Base-by-base conservation (phyloP, 2,329 filamentous ascomycete species). In the Colletotrichum aenigma region DNA sequence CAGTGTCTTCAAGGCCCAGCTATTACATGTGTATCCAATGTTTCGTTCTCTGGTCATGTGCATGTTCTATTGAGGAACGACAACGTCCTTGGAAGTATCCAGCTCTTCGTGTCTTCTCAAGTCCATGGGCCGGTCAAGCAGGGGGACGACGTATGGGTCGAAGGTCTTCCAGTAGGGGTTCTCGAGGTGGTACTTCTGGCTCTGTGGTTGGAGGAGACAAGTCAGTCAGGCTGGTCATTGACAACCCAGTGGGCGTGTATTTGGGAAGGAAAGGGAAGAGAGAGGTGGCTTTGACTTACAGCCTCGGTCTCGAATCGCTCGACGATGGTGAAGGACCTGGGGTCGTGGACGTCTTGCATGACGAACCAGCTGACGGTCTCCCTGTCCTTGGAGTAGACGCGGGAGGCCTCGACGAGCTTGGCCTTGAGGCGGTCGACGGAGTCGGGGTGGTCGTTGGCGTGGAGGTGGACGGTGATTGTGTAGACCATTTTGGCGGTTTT, bases 161-260 rank as follows among this genome's bases (percentile, higher is more conserved):
- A 95, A 95, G 1, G 93, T 94, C 86, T 94, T 90, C 92, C 92
- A 94, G 87, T 94, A 94, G 0, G 93, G 93, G 84, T 94, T 94
- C 80, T 90, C 89, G 21, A 93, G 87, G 81, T 93, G 91, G 80
- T 92, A 92, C 78, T 91, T 89, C 82, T 93, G 91, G 80, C 86
- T 89, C 85, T 89, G 78, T 5, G 38, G n/a, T 38, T 10, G 65
- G 18, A 61, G 3, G 30, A 15, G 13, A n/a, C 8, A 16, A 60
- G 21, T 43, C 16, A 58, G 28, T 52, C 34, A 60, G 16, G 24
- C 36, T 21, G 12, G 16, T n/a, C 30, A 66, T 30, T 21, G 21
- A n/a, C 28, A n/a, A 21, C 60, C 30, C 30, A 24, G 26, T 28
- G 21, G 26, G 13, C 7, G 21, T 58, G 21, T 28, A 28, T 58